These are phyloP conservation scores for Candida sithepensis DNA, from an alignment of 805 yeast species.

Conservation along the genomic window DNA sequence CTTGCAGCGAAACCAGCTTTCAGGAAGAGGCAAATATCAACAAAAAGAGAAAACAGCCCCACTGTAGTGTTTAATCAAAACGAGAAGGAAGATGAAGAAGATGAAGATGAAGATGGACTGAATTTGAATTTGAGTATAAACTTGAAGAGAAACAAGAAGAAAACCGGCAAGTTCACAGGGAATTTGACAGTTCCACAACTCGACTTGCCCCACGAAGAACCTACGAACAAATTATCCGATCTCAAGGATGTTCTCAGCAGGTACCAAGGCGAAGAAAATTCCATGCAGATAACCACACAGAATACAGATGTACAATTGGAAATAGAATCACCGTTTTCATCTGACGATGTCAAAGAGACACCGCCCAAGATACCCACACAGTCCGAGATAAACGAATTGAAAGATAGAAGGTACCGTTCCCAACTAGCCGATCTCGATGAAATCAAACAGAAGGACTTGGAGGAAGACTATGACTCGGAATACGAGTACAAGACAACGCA, in stretches of 20 bases:
- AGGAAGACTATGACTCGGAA: slow-evolving; percentile 21
- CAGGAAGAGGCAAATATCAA: neutral
- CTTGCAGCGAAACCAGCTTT: neutral
- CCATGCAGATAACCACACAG: neutral
- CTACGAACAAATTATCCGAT: neutral
- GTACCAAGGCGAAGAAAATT: neutral
- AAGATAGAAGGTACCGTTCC: slow-evolving; percentile 19
- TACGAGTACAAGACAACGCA: slow-evolving; percentile 8
- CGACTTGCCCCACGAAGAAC: too few species aligned
- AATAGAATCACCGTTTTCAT: neutral
- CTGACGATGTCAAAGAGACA: slow-evolving; percentile 1
- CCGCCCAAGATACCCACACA: slow-evolving; percentile 16
- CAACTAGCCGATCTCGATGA: slow-evolving; percentile 10
- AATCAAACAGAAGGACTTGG: slow-evolving; percentile 14
- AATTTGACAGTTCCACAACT: too few species aligned
- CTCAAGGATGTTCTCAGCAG: slow-evolving; percentile 1
- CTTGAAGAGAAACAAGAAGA: neutral
- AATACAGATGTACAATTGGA: neutral
- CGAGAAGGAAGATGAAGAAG: neutral
- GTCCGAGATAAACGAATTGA: slow-evolving; percentile 16
- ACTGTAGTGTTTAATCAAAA: neutral
- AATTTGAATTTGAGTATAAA: neutral
- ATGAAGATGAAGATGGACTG: neutral
- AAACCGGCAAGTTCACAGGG: neutral
- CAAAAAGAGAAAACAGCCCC: slow-evolving; percentile 5